Evolutionary conservation across 1,139 yeast species (phyloP), one percentile per base, ranked within the genome.

Genomic region (Sugiyamaella neomexicana): DNA sequence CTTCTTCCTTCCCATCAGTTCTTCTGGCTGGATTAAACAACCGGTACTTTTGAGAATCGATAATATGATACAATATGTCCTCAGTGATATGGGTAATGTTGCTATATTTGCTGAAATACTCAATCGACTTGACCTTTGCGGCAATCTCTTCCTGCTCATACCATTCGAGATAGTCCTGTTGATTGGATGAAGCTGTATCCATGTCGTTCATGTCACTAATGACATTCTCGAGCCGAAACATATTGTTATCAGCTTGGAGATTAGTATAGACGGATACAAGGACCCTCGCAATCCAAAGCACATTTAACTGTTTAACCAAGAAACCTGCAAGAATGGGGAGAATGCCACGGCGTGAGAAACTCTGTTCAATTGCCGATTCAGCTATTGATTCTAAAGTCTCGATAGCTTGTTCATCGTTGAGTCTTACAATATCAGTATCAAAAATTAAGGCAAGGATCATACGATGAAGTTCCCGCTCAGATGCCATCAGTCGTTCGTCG

Each of bases 1-100:
- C 74, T 65, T 88, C 96, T 64, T 87, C 96, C 17, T 72, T 72
- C 0, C 88, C 85, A 67, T 87, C 90, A 0, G 81, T 80, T 50
- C 80, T 73, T 60, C 80, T 82, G 27, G 73, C 62, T 1, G 88
- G 84, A 2, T 67, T 66, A 45, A 80, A 71, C 1, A 85, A 68
- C 53, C 76, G 72, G 62, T 73, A 78, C 1, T 66, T 71, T 16
- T 78, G 77, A 32, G 77, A 70, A 0, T 70, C 68, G 2, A 82
- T 55, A 7, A 85, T 72, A 49, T 67, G 73, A 0, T 73, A 62
- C 60, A 83, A 74, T 13, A 83, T 64, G 0, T 62, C 61, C 3
- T 63, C 7, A 6, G 25, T 15, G 27, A 31, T 29, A 32, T 27
- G 45, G 2, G 15, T 16, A 4, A 23, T 31, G 37, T 61, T 4